phyloP scores from a whole-genome alignment of 106 monocot genomes.

The Triglochin maritima region DNA sequence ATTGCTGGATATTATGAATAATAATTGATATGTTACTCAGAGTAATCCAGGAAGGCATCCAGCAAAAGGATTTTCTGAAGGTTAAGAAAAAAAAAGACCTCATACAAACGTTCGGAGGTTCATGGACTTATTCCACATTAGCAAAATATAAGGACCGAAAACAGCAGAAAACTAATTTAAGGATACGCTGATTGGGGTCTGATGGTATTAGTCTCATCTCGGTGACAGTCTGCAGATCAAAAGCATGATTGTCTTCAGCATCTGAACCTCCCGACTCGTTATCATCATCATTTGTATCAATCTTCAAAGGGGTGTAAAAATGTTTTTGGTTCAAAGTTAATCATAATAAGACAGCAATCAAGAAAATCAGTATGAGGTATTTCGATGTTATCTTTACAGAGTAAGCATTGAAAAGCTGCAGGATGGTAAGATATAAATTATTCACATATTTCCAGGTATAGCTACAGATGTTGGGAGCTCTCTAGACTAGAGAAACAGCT shows the following conservation, averaged over 20 bases:
- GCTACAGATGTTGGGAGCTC: no score
- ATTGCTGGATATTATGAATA: no score
- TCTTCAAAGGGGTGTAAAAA: conserved; percentile 26
- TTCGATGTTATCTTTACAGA: background rate
- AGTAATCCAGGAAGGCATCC: no score
- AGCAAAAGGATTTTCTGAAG: no score
- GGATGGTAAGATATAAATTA: background rate
- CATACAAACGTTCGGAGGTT: no score
- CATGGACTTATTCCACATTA: no score
- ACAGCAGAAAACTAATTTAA: conserved; percentile 13
- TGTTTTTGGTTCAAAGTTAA: background rate
- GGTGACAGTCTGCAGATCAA: conserved; percentile 48
- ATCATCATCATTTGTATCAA: conserved; percentile 54
- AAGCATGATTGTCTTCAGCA: conserved; percentile 28
- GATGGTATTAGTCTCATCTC: conserved; percentile 93
- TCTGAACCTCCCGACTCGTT: conserved; percentile 45
- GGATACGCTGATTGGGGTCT: conserved; percentile 87
- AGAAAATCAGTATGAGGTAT: background rate
- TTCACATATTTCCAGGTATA: background rate
- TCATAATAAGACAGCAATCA: background rate
- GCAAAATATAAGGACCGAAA: background rate
- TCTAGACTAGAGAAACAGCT: background rate
- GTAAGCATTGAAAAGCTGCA: background rate
- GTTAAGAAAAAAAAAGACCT: no score
- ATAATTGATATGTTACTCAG: no score